Evolutionary conservation across 1,284 basidiomycete genomes (phyloP), one percentile per base, ranked within the genome.

Genomic region (Papiliotrema terrestris): DNA sequence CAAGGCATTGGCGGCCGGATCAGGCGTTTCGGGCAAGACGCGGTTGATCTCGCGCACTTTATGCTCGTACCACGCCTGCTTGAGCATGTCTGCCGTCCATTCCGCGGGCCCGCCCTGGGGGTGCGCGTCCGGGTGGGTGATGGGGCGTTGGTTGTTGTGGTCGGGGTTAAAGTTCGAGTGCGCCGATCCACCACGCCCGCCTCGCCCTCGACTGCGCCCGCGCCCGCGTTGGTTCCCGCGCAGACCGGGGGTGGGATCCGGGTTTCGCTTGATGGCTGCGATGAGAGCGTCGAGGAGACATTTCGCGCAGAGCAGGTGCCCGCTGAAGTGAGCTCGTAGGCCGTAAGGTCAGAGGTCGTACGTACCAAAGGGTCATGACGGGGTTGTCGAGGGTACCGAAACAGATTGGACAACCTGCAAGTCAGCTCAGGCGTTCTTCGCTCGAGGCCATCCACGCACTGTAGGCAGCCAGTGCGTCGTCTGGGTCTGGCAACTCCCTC

Each of bases 341-440:
- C 19, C 35, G 13, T 29, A 15, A 17, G 15, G 14, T 22, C 20
- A 32, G 41, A 14, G 32, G 25, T n/a, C 13, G n/a, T 14, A 63
- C 65, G 52, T 23, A 74, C 72, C 73, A 75, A 9, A 58, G 57
- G 14, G 71, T 75, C 45, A 72, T 54, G 6, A 73, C 66, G 1
- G 73, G 66, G 42, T 61, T 57, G 0, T 59, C 62, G 3, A 71
- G 71, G 1, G 62, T 39, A 35, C 57, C 64, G 55, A 75, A 73
- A 53, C 73, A 75, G 2, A 75, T 61, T 1, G 73, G 72, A 54
- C 73, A 75, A 20, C 58, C 73, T 75, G 45, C 11, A 20, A 11
- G 41, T 56, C 43, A 57, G 55, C 51, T 17, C n/a, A 22, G 26
- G 11, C 5, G 39, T 19, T 1, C 13, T 17, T 39, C 44, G 19